Percentiles rank a stretch among this genome's conserved stretches.
Conservation (phyloP, 2,329 filamentous ascomycete genomes). For the Grosmannia clavigera region DNA sequence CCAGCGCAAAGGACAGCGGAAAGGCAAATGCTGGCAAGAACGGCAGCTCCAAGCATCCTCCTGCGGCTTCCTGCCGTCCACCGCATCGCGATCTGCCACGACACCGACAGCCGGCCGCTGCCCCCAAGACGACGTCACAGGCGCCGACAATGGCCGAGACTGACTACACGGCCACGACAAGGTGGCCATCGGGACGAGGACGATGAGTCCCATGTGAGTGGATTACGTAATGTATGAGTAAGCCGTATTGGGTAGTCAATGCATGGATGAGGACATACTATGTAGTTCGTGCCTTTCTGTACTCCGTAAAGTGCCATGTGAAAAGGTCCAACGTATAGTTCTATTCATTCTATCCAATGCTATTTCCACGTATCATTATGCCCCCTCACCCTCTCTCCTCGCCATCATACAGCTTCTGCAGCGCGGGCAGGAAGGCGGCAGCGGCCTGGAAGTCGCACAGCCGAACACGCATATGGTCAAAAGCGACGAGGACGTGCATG, state of each 20-base stretch:
- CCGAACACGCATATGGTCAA: slow-evolving; percentile 67
- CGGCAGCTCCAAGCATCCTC: not conserved
- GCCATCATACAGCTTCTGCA: slow-evolving; percentile 14
- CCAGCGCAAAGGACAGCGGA: not conserved
- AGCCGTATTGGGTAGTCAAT: too few relatives aligned
- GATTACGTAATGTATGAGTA: not conserved
- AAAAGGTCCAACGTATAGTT: too few relatives aligned
- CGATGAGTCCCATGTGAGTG: not conserved
- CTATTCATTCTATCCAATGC: too few relatives aligned
- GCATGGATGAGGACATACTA: too few relatives aligned
- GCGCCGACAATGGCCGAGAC: not conserved
- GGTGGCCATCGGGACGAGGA: not conserved
- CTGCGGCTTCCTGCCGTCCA: not conserved
- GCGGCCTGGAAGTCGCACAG: slow-evolving; percentile 58
- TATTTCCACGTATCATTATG: too few relatives aligned
- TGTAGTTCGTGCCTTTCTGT: too few relatives aligned
- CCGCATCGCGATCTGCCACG: not conserved
- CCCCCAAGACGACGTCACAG: not conserved
- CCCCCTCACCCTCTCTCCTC: slow-evolving; percentile 1
- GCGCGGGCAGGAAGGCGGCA: slow-evolving; percentile 18
- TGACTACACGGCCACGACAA: not conserved
- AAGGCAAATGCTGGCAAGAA: not conserved
- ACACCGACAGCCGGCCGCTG: not conserved
- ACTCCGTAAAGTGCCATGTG: too few relatives aligned
- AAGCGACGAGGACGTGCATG: slow-evolving; percentile 58